Percentiles rank a stretch among this genome's conserved stretches.
Conservation (phyloP, 768 basidiomycete genomes). For the Boletus tomentosulus region DNA sequence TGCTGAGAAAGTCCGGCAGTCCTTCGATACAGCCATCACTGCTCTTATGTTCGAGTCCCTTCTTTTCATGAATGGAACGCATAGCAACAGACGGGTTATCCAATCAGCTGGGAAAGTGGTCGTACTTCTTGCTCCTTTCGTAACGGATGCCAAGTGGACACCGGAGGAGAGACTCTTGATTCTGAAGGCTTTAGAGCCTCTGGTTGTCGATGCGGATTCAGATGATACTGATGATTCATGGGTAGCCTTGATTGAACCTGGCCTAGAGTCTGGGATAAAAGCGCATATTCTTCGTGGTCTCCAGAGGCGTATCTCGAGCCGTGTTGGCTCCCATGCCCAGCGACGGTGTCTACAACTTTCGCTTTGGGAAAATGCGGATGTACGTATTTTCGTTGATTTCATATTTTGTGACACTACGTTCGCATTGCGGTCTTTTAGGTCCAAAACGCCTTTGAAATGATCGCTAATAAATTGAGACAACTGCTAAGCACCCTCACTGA, state of each 20-base stretch:
- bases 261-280: conserved; percentile 57
- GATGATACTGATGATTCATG: conserved; percentile 27
- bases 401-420: neutral
- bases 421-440: conserved; percentile 37
- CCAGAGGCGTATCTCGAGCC: conserved; percentile 11
- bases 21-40: conserved; percentile 64
- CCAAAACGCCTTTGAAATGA: conserved; percentile 41
- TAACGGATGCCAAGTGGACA: conserved; percentile 46
- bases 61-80: conserved; percentile 60
- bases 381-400: conserved; percentile 33
- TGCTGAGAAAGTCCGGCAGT: conserved; percentile 60
- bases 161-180: conserved; percentile 61
- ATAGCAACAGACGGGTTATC: conserved; percentile 56
- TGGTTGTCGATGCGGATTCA: conserved; percentile 45
- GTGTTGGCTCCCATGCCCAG: conserved; percentile 8
- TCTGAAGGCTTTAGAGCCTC: conserved; percentile 59
- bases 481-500: conserved; percentile 37
- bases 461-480: conserved; percentile 35
- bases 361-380: conserved; percentile 69
- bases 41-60: conserved; percentile 68
- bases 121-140: conserved; percentile 39
- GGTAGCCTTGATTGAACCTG: conserved; percentile 48
- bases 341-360: conserved; percentile 47
- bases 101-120: conserved; percentile 58
- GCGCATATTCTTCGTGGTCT: conserved; percentile 44